Percentiles rank a stretch among this genome's conserved stretches.
These are phyloP conservation scores for Calendula officinalis DNA, from an alignment of 129 eudicot genomes.

Conservation along the genomic window DNA sequence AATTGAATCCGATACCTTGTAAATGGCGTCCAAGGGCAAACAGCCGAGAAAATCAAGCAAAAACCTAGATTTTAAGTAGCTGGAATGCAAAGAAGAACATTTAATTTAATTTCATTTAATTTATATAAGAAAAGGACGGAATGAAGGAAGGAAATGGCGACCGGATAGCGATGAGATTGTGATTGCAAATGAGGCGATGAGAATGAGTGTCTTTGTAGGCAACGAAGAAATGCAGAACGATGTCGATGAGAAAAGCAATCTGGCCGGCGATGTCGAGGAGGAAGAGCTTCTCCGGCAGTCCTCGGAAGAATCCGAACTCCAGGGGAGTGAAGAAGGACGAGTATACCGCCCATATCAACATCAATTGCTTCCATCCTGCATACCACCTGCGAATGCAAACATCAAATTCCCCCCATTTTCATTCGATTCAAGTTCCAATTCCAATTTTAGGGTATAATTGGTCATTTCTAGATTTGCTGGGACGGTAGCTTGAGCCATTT, in stretches of 20 bases:
- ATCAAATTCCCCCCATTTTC: not conserved
- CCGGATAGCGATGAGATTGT: constrained; percentile 55
- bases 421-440: not conserved
- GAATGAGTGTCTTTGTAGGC: constrained; percentile 51
- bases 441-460: not conserved
- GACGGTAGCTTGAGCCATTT: too few relatives aligned
- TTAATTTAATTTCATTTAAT: too few relatives aligned
- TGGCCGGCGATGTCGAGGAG: constrained; percentile 72
- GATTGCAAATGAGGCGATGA: constrained; percentile 40
- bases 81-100: constrained; percentile 7
- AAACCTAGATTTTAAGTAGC: constrained; percentile 66
- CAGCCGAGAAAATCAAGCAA: constrained; percentile 60
- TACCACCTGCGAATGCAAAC: constrained; percentile 50
- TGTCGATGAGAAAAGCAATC: constrained; percentile 60
- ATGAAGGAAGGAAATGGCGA: not conserved
- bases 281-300: constrained; percentile 62
- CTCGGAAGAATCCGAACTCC: constrained; percentile 73
- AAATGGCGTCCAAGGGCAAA: constrained; percentile 70
- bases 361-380: constrained; percentile 53
- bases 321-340: constrained; percentile 77
- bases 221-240: constrained; percentile 48
- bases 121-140: not conserved
- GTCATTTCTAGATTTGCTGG: too few relatives aligned
- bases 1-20: constrained; percentile 39
- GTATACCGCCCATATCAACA: constrained; percentile 72